Percentiles rank a stretch among this genome's conserved stretches.
Conservation (phyloP, 176 grass and related monocot genomes). For the Melocanna baccifera region DNA sequence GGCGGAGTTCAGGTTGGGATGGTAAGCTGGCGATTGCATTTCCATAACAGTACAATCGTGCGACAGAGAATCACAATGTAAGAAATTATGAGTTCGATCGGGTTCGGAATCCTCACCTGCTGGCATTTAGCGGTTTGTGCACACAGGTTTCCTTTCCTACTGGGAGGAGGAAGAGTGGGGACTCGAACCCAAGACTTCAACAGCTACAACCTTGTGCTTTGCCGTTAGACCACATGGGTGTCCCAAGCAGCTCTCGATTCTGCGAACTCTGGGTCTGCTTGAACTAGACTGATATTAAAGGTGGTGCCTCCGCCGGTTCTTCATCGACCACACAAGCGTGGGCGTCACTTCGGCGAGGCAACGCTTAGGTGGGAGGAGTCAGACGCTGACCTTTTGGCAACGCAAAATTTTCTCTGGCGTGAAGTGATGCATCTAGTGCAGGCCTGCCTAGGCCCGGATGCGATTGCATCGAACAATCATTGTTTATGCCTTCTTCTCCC, state of each 20-base stretch:
- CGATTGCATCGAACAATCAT: slow-evolving; percentile 4
- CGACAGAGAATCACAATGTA: not conserved
- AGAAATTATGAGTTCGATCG: not conserved
- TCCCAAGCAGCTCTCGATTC: no score
- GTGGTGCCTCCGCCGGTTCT: slow-evolving; percentile 10
- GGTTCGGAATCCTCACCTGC: not conserved
- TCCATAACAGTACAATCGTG: not conserved
- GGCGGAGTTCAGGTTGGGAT: not conserved
- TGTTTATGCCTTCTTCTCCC: slow-evolving; percentile 22
- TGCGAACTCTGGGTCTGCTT: not conserved
- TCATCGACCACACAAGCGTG: not conserved
- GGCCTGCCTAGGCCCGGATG: slow-evolving; percentile 24
- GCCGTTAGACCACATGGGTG: no score
- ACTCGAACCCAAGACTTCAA: no score
- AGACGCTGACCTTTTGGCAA: slow-evolving; percentile 27
- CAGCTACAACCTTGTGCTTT: no score
- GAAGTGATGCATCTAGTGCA: slow-evolving; percentile 35
- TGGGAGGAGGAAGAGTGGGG: no score
- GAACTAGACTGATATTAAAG: not conserved
- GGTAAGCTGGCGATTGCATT: not conserved
- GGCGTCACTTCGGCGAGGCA: not conserved
- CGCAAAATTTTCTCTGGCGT: not conserved
- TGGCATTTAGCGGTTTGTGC: not conserved
- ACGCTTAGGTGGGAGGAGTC: slow-evolving; percentile 4
- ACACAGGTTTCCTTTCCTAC: not conserved